Conservation (phyloP, 169 alveolate genomes). For the Eimeria necatrix region DNA sequence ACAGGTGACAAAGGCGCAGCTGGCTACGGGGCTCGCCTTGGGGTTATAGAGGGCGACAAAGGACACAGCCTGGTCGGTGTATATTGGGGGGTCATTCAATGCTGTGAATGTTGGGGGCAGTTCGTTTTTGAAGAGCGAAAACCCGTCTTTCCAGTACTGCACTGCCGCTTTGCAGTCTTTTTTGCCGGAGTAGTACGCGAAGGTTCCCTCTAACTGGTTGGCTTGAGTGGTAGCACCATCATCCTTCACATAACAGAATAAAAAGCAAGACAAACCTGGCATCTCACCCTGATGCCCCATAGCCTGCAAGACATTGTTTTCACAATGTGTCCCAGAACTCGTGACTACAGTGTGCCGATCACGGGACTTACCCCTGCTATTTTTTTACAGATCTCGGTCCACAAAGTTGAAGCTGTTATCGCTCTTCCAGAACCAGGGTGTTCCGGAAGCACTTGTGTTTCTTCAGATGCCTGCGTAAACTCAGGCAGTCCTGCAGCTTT, state of each 20-base stretch:
- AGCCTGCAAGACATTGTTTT: too few relatives aligned
- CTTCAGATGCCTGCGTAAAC: background rate
- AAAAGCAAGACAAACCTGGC: too few relatives aligned
- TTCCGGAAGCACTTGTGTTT: too few relatives aligned
- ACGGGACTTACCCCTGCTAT: background rate
- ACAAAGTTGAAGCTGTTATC: too few relatives aligned
- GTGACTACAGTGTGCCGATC: too few relatives aligned
- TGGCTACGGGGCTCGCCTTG: slow-evolving; percentile 21
- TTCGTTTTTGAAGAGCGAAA: background rate
- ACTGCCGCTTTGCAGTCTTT: slow-evolving; percentile 49
- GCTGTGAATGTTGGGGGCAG: slow-evolving; percentile 13
- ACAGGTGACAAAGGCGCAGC: slow-evolving; percentile 27
- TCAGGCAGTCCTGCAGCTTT: slow-evolving; percentile 34
- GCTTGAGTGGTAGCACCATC: background rate
- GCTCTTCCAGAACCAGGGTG: too few relatives aligned
- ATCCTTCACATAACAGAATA: too few relatives aligned
- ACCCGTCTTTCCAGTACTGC: slow-evolving; percentile 2
- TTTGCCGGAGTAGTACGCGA: slow-evolving; percentile 10
- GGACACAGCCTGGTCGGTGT: slow-evolving; percentile 1
- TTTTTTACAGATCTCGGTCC: background rate
- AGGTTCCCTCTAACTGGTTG: background rate
- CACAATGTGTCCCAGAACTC: too few relatives aligned
- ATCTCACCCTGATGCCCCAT: too few relatives aligned
- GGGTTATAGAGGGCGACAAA: slow-evolving; percentile 69
- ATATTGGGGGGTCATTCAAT: background rate